These are phyloP conservation scores for Cucumis cinereus DNA, from an alignment of 306 rosid species.

Conservation along the genomic window DNA sequence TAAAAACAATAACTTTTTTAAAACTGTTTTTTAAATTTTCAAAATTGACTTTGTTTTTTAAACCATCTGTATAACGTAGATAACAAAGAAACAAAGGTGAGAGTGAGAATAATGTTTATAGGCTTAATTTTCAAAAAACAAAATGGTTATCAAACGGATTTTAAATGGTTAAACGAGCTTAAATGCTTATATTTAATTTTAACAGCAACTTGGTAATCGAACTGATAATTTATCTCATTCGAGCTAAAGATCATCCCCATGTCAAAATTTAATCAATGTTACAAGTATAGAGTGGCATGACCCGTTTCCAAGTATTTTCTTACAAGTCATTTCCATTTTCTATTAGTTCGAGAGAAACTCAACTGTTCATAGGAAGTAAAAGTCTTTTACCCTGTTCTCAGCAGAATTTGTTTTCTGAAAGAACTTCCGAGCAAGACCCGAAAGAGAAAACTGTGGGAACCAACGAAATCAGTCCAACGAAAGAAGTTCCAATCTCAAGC, in stretches of 20 bases:
- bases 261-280: not conserved
- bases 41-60: too few relatives aligned
- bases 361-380: not conserved
- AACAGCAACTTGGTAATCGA: not conserved
- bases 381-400: not conserved
- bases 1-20: too few relatives aligned
- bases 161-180: too few relatives aligned
- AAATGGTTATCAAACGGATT: too few relatives aligned
- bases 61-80: too few relatives aligned
- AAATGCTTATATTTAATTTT: too few relatives aligned
- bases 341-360: not conserved
- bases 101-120: too few relatives aligned
- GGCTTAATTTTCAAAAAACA: too few relatives aligned
- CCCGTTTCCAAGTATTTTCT: not conserved
- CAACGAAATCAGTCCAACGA: conserved; percentile 7
- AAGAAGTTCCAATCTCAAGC: conserved; percentile 9
- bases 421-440: not conserved
- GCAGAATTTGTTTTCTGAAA: not conserved
- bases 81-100: too few relatives aligned
- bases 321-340: not conserved
- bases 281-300: not conserved
- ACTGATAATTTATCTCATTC: not conserved
- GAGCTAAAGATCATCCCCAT: not conserved
- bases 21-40: too few relatives aligned
- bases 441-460: conserved; percentile 12